Base-by-base conservation (phyloP, 23 red algal species). In the Cyanidiococcus yangmingshanensis region DNA sequence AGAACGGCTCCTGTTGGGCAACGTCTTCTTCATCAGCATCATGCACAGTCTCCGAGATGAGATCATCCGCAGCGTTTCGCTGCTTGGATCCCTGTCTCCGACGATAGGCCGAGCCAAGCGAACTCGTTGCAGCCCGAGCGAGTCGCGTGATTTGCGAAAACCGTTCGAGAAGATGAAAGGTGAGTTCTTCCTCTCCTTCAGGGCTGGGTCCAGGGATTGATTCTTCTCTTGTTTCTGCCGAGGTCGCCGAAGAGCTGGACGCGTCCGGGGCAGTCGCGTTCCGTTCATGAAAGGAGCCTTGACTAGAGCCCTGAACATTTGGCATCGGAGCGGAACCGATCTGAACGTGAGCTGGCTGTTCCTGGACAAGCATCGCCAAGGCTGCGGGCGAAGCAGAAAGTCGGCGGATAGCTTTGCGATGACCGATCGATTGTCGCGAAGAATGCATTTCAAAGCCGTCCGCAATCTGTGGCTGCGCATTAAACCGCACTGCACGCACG, bases 91-190 rank as follows among this genome's bases (percentile, higher is more conserved):
- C 21, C n/a, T 29, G 7, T 25, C 63, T 12, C 12, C 7, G n/a
- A 35, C 32, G 63, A 7, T 32, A 71, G 16, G 63, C n/a, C 27
- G 63, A 12, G 32, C 63, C 32, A 7, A 71, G 63, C 32, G 63
- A 71, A 29, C 32, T 25, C 16, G 63, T 71, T 7, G 63, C 63
- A 7, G 63, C 27, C 7, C 63, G 63, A 7, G 63, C 63, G n/a
- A 71, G 63, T 2, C 63, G 63, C 7, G 63, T 71, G n/a, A 71
- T 35, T 29, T 71, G 63, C n/a, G 63, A 12, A 29, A 71, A 71
- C 12, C 63, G 63, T 29, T 71, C 63, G 16, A 71, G 32, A 12
- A 71, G 32, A 35, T 32, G 63, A 35, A 71, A 71, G 16, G 63
- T 71, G 63, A 71, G 32, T 29, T 25, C 63, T 35, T 71, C 63